Conservation (phyloP, 2,329 filamentous ascomycete species). For the Venturia asperata region DNA sequence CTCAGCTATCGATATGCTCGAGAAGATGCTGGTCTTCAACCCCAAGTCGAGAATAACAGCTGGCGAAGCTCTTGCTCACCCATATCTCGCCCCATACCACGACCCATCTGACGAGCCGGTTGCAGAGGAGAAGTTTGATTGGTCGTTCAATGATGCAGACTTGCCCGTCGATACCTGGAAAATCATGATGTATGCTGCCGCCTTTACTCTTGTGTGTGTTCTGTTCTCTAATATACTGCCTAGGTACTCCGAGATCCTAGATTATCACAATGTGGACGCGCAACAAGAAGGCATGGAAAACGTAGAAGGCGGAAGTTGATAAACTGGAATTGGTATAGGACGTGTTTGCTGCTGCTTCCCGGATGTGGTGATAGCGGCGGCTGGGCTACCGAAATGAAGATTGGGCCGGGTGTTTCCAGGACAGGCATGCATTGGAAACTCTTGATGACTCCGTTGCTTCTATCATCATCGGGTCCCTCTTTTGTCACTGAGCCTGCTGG, state of each 20-base stretch:
- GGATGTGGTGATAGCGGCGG: background rate
- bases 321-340: background rate
- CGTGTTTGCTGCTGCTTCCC: background rate
- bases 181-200: constrained; percentile 85
- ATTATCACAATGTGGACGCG: constrained; percentile 88
- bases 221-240: constrained; percentile 10
- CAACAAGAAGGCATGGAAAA: constrained; percentile 17
- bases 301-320: constrained; percentile 15
- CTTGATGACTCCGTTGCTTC: background rate
- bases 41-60: constrained; percentile 93
- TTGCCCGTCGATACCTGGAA: constrained; percentile 99
- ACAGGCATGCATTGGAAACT: constrained; percentile 7
- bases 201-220: background rate
- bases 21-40: constrained; percentile 97
- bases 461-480: background rate
- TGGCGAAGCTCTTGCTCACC: constrained; percentile 75
- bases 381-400: background rate
- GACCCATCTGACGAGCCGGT: constrained; percentile 94
- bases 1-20: constrained; percentile 82
- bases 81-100: constrained; percentile 93
- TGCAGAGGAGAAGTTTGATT: constrained; percentile 96
- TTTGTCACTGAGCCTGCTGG: background rate
- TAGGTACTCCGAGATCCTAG: constrained; percentile 97
- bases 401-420: constrained; percentile 5
- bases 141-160: constrained; percentile 98